These are phyloP conservation scores for Tuber indicum DNA, from an alignment of 495 filamentous ascomycete genomes.

Conservation along the genomic window DNA sequence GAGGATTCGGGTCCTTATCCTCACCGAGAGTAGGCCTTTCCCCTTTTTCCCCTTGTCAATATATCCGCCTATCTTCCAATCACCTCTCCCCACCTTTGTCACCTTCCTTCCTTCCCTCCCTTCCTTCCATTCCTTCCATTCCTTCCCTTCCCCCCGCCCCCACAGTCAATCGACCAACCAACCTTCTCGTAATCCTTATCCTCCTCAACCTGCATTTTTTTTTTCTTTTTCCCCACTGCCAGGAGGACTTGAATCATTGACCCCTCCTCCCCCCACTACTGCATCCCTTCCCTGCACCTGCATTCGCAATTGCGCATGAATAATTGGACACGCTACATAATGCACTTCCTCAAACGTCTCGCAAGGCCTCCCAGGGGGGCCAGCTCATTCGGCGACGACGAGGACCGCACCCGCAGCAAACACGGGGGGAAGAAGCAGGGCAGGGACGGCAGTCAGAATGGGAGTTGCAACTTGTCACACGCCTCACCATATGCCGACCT, in stretches of 20 bases:
- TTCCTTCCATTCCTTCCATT: neutral
- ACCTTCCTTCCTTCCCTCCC: neutral
- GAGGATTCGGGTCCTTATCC: too few relatives aligned
- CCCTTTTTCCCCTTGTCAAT: neutral
- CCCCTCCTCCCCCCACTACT: neutral
- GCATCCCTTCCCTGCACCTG: neutral
- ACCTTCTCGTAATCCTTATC: neutral
- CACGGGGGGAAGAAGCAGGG: neutral
- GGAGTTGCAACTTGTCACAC: conserved; percentile 19
- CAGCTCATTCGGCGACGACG: neutral
- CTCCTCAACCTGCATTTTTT: neutral
- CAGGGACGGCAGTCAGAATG: neutral
- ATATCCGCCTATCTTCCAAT: neutral
- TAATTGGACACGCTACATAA: neutral
- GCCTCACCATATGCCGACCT: neutral
- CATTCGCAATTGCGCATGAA: neutral
- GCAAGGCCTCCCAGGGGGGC: neutral
- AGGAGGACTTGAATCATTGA: neutral
- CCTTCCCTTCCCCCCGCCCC: neutral
- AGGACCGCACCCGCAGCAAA: neutral
- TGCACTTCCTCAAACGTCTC: neutral
- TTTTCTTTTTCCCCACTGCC: neutral
- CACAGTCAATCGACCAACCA: neutral
- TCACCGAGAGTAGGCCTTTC: neutral
- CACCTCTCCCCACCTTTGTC: neutral